Conservation (phyloP, 2,329 filamentous ascomycete genomes). For the Bertia moriformis region DNA sequence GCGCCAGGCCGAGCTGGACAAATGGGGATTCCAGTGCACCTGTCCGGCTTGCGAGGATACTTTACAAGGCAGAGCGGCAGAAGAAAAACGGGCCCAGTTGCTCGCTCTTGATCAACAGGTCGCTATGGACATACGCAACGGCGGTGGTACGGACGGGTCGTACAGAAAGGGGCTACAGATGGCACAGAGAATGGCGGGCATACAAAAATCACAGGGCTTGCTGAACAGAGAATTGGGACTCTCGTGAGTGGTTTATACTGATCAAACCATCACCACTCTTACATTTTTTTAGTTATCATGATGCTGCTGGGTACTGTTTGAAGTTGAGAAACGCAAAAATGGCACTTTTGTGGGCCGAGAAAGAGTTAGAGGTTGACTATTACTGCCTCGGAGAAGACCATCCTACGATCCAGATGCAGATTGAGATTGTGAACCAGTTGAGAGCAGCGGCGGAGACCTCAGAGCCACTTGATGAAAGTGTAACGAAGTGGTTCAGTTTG, state of each 20-base stretch:
- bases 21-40: neutral
- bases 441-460: too few species aligned
- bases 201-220: neutral
- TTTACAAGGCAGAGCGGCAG: neutral
- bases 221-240: neutral
- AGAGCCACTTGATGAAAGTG: neutral
- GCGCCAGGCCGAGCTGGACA: neutral
- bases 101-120: neutral
- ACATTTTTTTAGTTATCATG: neutral
- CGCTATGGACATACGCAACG: neutral
- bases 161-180: neutral
- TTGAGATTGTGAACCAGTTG: neutral
- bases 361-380: neutral
- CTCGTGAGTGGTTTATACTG: neutral
- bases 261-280: neutral
- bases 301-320: neutral
- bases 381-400: neutral
- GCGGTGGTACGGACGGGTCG: neutral
- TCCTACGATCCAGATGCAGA: neutral
- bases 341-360: neutral
- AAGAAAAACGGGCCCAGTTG: neutral
- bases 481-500: neutral
- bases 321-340: neutral
- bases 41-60: constrained; percentile 1
- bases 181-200: neutral